Percentiles rank a stretch among this genome's conserved stretches.
phyloP scores from a whole-genome alignment of 225 moss, liverwort and hornwort genomes.

The Lunularia cruciata region DNA sequence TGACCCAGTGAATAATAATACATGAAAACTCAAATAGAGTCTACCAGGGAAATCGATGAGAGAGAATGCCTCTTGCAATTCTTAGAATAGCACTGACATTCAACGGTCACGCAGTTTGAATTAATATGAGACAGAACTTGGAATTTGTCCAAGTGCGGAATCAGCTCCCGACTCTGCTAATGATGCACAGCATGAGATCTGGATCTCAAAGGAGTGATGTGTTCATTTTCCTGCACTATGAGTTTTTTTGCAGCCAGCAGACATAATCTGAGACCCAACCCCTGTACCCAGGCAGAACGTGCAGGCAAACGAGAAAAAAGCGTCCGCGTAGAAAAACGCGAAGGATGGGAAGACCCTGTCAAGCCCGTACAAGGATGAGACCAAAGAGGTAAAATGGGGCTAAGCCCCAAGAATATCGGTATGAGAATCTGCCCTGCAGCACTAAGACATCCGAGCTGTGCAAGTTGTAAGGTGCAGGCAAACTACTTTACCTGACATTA shows the following conservation, averaged over 20 bases:
- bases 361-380: no score
- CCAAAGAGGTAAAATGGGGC: no score
- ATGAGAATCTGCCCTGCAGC: no score
- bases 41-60: not conserved
- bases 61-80: not conserved
- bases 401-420: no score
- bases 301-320: no score
- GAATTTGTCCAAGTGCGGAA: slow-evolving; percentile 5
- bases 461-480: no score
- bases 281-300: slow-evolving; percentile 5
- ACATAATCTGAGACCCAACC: slow-evolving; percentile 7
- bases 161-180: slow-evolving; percentile 5
- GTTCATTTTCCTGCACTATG: slow-evolving; percentile 12
- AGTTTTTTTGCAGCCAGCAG: slow-evolving; percentile 15
- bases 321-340: no score
- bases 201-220: not conserved
- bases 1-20: no score
- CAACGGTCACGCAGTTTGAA: not conserved
- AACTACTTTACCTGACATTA: no score
- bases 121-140: slow-evolving; percentile 2
- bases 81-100: not conserved
- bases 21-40: no score
- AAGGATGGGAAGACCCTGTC: no score
- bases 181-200: slow-evolving; percentile 7
- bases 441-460: no score